Conservation (phyloP, 1,139 yeast species). For the Petasospora fabianii region DNA sequence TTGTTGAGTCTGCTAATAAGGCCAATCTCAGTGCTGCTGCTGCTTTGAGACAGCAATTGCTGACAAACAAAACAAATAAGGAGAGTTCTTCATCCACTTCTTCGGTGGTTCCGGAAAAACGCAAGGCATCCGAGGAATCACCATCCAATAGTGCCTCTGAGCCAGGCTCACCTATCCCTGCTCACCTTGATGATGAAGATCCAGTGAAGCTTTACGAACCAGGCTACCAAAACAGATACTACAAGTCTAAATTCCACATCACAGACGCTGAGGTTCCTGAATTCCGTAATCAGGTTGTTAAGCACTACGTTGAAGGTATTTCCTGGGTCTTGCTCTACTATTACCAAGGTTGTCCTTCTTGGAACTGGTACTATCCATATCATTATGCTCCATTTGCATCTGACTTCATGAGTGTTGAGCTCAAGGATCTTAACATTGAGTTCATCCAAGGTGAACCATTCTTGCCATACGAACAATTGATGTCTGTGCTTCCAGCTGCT, state of each 20-base stretch:
- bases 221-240: slow-evolving; percentile 83
- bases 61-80: slow-evolving; percentile 14
- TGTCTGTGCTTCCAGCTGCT: slow-evolving; percentile 97
- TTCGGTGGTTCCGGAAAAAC: slow-evolving; percentile 17
- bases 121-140: slow-evolving; percentile 21
- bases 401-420: slow-evolving; percentile 55
- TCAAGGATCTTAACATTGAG: slow-evolving; percentile 55
- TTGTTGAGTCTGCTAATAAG: slow-evolving; percentile 32
- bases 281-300: slow-evolving; percentile 59
- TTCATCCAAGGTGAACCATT: slow-evolving; percentile 80
- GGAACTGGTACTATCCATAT: slow-evolving; percentile 98
- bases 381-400: slow-evolving; percentile 98
- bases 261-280: slow-evolving; percentile 53
- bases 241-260: slow-evolving; percentile 64
- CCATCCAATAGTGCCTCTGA: slow-evolving; percentile 3
- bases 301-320: slow-evolving; percentile 85
- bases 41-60: slow-evolving; percentile 36
- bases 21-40: slow-evolving; percentile 41
- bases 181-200: too few relatives aligned
- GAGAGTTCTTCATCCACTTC: slow-evolving; percentile 5
- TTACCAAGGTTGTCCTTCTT: slow-evolving; percentile 96
- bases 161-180: too few relatives aligned
- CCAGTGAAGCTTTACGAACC: slow-evolving; percentile 76
- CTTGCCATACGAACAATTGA: slow-evolving; percentile 90
- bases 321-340: slow-evolving; percentile 93